Evolutionary conservation across 2,329 filamentous ascomycete species (phyloP).

Genomic region (Rhynchosporium graminicola): DNA sequence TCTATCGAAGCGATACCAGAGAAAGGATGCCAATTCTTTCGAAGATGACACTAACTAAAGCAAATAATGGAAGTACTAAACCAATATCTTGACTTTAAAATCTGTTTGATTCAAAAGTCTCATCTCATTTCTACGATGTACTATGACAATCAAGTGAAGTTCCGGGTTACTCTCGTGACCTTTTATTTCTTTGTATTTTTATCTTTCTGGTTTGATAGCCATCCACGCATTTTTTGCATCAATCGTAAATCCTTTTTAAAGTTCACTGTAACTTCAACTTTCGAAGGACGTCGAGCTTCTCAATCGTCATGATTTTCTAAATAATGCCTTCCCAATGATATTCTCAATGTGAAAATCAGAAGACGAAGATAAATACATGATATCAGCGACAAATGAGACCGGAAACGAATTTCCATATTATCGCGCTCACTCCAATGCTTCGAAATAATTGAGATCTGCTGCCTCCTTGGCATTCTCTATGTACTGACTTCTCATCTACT

Average conservation of each 20-base stretch:
- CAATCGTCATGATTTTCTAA: constrained; percentile 13
- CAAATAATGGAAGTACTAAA: too few relatives aligned
- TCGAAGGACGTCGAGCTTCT: neutral
- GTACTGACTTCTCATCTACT: constrained; percentile 1
- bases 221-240: too few relatives aligned
- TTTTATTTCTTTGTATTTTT: too few relatives aligned
- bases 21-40: too few relatives aligned
- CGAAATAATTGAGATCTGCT: constrained; percentile 1
- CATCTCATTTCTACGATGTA: too few relatives aligned
- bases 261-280: too few relatives aligned
- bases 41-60: too few relatives aligned
- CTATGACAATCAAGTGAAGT: too few relatives aligned
- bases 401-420: constrained; percentile 1
- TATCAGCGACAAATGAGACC: constrained; percentile 15
- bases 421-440: neutral
- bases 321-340: neutral
- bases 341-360: constrained; percentile 10
- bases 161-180: too few relatives aligned
- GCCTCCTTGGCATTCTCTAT: neutral
- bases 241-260: neutral
- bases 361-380: constrained; percentile 21
- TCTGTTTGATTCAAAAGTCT: too few relatives aligned
- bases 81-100: too few relatives aligned
- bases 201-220: too few relatives aligned
- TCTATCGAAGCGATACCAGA: neutral